These are phyloP conservation scores for Avena sativa DNA, from an alignment of 176 grass and related monocot genomes.

Conservation along the genomic window DNA sequence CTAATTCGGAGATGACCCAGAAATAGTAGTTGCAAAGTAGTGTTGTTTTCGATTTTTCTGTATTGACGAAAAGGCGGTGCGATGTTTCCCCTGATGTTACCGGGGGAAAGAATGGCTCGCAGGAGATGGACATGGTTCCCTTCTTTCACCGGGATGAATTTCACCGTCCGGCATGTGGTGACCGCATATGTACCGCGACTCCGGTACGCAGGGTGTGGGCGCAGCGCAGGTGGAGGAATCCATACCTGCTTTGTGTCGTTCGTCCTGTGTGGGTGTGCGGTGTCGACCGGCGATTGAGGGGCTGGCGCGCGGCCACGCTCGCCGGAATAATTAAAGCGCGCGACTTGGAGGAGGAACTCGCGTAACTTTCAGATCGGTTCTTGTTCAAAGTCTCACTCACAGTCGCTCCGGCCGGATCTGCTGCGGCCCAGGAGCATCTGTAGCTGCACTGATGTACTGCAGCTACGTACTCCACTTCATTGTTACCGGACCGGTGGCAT, in stretches of 20 bases:
- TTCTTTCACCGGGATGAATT: not conserved
- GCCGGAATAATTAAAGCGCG: conserved; percentile 44
- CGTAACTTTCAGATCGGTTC: conserved; percentile 25
- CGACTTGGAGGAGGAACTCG: conserved; percentile 17
- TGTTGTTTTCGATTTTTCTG: not conserved
- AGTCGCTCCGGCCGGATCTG: not conserved
- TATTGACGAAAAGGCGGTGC: too few species aligned
- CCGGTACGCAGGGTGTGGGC: not conserved
- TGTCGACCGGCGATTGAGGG: conserved; percentile 51
- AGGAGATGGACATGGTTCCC: not conserved
- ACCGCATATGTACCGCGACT: not conserved
- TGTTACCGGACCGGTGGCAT: not conserved
- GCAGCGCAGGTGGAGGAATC: conserved; percentile 9
- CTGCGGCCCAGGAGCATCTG: not conserved
- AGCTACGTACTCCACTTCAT: not conserved
- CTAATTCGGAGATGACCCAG: not conserved
- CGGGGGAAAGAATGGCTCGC: not conserved
- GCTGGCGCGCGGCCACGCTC: not conserved
- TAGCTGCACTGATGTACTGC: too few species aligned
- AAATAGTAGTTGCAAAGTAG: not conserved
- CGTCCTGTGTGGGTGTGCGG: conserved; percentile 21
- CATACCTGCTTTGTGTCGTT: not conserved
- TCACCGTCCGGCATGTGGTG: not conserved
- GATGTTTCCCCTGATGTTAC: not conserved
- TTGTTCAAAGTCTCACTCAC: not conserved